A percentile compares a stretch with the other conserved stretches of the same genome.
Evolutionary conservation across 306 rosid genomes (phyloP).

Genomic region (Fagus crenata): DNA sequence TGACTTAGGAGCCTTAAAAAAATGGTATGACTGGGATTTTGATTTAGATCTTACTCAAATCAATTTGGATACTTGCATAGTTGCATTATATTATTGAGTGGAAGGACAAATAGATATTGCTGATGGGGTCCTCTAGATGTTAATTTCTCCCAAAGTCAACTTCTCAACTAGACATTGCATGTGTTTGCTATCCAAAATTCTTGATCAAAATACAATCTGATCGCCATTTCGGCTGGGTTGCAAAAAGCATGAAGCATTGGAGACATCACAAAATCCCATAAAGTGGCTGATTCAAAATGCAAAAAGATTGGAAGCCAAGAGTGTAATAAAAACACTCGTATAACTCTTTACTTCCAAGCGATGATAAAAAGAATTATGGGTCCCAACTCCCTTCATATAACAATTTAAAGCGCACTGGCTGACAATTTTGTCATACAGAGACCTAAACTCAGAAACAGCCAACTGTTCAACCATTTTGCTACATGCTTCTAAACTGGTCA

Average conservation of each 20-base stretch:
- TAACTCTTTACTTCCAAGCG: background rate
- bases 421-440: constrained; percentile 36
- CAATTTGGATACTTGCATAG: no score
- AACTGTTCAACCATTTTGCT: constrained; percentile 16
- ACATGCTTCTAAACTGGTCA: constrained; percentile 13
- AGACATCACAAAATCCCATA: background rate
- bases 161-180: no score
- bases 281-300: background rate
- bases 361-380: background rate
- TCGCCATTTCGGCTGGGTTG: background rate
- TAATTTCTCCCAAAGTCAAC: no score
- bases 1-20: no score
- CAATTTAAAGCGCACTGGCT: constrained; percentile 21
- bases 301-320: background rate
- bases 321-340: background rate
- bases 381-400: background rate
- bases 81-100: no score
- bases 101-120: no score
- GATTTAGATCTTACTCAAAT: no score
- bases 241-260: background rate
- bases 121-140: background rate
- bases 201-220: no score
- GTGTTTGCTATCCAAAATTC: no score
- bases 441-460: constrained; percentile 26
- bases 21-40: no score